phyloP scores from a whole-genome alignment of 768 basidiomycete species.

The Auricularia sp. region DNA sequence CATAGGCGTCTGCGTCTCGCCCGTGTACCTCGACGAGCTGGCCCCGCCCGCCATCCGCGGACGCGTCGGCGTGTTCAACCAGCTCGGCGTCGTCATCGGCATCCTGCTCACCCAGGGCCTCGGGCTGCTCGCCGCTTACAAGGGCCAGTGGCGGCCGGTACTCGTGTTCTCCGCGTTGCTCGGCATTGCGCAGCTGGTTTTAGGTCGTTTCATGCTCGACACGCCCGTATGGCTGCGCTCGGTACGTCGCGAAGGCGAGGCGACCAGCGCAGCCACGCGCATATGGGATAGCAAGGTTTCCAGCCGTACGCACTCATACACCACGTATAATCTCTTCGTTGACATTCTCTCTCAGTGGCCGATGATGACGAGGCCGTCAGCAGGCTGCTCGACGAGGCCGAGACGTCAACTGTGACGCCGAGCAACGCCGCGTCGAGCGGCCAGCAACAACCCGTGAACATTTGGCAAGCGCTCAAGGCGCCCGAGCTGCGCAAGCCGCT shows the following conservation, averaged over 20 bases:
- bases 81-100: slow-evolving; percentile 74
- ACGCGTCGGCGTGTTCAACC: slow-evolving; percentile 69
- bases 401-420: slow-evolving; percentile 1
- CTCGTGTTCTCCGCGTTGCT: slow-evolving; percentile 50
- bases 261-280: slow-evolving; percentile 32
- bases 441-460: slow-evolving; percentile 1
- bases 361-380: slow-evolving; percentile 16
- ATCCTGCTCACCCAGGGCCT: slow-evolving; percentile 79
- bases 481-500: slow-evolving; percentile 43
- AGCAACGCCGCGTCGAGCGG: slow-evolving; percentile 4
- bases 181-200: slow-evolving; percentile 47
- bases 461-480: slow-evolving; percentile 1
- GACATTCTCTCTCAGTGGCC: neutral
- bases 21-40: slow-evolving; percentile 79
- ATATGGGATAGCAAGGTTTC: slow-evolving; percentile 39
- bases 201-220: slow-evolving; percentile 49
- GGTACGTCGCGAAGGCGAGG: slow-evolving; percentile 40
- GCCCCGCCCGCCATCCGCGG: slow-evolving; percentile 69
- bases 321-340: slow-evolving; percentile 24
- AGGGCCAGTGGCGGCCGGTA: slow-evolving; percentile 62
- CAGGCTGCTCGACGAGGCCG: slow-evolving; percentile 16
- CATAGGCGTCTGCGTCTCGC: slow-evolving; percentile 66
- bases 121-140: slow-evolving; percentile 62
- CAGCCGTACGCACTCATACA: neutral
- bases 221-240: slow-evolving; percentile 59